Evolutionary conservation across 2,329 filamentous ascomycete species (phyloP), one percentile per base, ranked within the genome.

Genomic region (Coniochaeta sp.): DNA sequence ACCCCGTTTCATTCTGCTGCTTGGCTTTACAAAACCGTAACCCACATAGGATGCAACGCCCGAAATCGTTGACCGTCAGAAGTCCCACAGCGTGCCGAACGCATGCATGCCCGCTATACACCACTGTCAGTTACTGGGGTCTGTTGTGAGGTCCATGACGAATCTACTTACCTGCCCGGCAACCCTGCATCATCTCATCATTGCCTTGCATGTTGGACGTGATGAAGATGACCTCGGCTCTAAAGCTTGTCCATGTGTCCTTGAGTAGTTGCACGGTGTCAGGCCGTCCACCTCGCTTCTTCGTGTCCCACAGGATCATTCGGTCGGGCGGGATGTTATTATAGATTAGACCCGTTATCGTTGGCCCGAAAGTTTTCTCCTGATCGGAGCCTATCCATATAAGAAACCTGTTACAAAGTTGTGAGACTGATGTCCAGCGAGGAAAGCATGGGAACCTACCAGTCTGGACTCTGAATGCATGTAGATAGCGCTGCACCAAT

Each of bases 371-470:
- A 0, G 73, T 75, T 62, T 68, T 72, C 62, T 76, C 74, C 57
- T 76, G 74, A 64, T 76, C 71, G 22, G 73, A 75, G 7, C 74
- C 74, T 47, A 76, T 76, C 73, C 74, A 76, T 61, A 76, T 76
- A 38, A 76, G 70, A 62, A 76, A 76, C 74, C 73, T 72, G 58
- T 58, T 33, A 47, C 43, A 34, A 31, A 56, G 19, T 14, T 52
- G 17, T 24, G 22, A 47, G 54, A 14, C 34, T n/a, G 17, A 19
- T 57, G n/a, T 38, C 9, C 26, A 58, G 59, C 16, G 54, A 28
- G 11, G 34, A 11, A 33, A 28, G 17, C 22, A 58, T 5, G 44
- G 19, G 58, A 33, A 57, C 64, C 17, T 67, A 73, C 72, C 73
- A 76, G 59, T 75, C 68, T 9, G 67, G 68, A 62, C 67, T 73